phyloP scores from a whole-genome alignment of 176 grass and related monocot genomes.

The Carex kokanica region DNA sequence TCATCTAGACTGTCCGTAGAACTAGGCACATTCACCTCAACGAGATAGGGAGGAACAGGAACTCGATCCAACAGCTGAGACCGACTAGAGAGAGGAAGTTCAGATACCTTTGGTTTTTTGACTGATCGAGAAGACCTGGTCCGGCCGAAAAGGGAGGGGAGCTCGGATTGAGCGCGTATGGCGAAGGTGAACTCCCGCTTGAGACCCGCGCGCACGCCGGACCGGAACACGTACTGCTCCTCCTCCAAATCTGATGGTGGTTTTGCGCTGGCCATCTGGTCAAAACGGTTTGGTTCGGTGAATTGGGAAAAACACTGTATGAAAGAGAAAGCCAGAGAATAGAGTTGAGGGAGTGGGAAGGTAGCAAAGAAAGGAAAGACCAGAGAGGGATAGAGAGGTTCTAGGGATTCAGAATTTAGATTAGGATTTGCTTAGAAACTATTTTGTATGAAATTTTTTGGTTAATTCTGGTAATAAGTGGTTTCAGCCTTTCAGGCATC shows the following conservation, averaged over 20 bases:
- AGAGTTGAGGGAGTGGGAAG: neutral
- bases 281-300: neutral
- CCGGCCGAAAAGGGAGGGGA: conserved; percentile 53
- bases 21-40: conserved; percentile 30
- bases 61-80: neutral
- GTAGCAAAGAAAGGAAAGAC: neutral
- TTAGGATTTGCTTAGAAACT: conserved; percentile 10
- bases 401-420: neutral
- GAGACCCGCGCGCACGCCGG: conserved; percentile 78
- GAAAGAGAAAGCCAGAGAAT: neutral
- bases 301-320: neutral
- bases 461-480: neutral
- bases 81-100: neutral
- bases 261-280: neutral
- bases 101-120: conserved; percentile 20
- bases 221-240: conserved; percentile 68
- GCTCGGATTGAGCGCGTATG: conserved; percentile 57
- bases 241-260: neutral
- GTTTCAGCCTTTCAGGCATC: neutral
- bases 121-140: conserved; percentile 49
- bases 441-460: neutral
- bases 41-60: neutral
- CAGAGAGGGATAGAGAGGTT: neutral
- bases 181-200: conserved; percentile 96
- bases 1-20: conserved; percentile 11